phyloP scores from a whole-genome alignment of 176 grass and related monocot species.

The Melocanna baccifera region DNA sequence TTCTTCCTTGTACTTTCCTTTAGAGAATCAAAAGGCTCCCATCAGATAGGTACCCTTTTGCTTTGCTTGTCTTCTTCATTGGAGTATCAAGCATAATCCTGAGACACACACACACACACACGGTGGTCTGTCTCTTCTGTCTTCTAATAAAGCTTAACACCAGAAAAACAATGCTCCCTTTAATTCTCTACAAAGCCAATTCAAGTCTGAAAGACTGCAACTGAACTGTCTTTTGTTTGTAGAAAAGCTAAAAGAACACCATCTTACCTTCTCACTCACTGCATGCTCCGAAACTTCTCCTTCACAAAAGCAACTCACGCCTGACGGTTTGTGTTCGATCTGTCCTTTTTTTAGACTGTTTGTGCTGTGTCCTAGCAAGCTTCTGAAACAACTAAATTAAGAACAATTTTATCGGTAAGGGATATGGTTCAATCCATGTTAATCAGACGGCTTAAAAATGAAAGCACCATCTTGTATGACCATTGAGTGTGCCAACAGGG shows the following conservation, averaged over 20 bases:
- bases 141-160: not conserved
- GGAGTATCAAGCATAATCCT: not conserved
- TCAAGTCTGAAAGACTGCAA: not conserved
- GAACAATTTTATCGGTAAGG: not conserved
- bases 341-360: not conserved
- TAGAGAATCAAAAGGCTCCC: not conserved
- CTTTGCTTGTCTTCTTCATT: not conserved
- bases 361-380: not conserved
- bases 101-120: not conserved
- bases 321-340: not conserved
- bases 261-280: not conserved
- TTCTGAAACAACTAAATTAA: not conserved
- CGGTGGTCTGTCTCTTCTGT: not conserved
- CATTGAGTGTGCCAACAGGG: not conserved
- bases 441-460: not conserved
- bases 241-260: not conserved
- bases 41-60: not conserved
- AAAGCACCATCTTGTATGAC: not conserved
- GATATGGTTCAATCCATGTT: not conserved
- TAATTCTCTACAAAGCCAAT: not conserved
- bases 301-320: not conserved
- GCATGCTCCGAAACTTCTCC: not conserved
- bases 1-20: not conserved
- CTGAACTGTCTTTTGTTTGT: not conserved
- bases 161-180: not conserved